These are phyloP conservation scores for Leccinum variicolor DNA, from an alignment of 768 basidiomycete genomes.

Conservation along the genomic window DNA sequence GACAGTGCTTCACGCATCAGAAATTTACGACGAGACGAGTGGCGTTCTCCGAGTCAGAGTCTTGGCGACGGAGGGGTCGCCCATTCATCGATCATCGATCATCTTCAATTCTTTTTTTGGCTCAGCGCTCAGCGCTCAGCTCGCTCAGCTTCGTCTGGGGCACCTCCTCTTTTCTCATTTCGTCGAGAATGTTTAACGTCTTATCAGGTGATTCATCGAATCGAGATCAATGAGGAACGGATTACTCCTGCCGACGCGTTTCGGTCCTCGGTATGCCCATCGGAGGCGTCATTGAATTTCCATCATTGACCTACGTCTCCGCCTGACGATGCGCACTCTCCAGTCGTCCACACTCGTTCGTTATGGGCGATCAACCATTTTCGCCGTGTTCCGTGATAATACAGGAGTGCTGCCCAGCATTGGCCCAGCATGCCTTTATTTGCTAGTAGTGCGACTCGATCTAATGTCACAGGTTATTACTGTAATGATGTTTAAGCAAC, in stretches of 20 bases:
- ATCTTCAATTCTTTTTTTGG: background rate
- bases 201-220: background rate
- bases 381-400: background rate
- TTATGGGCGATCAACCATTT: background rate
- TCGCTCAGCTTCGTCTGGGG: background rate
- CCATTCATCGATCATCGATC: no score
- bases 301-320: background rate
- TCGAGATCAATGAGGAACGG: background rate
- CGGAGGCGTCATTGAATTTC: background rate
- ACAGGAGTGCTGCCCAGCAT: background rate
- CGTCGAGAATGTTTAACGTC: background rate
- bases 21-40: background rate
- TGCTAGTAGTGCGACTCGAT: background rate
- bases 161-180: background rate
- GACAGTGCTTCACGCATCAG: background rate
- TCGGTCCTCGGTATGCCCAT: background rate
- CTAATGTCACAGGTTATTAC: slow-evolving; percentile 23
- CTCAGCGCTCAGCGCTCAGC: no score
- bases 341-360: background rate
- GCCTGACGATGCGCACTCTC: no score
- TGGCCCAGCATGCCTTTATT: background rate
- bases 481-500: slow-evolving; percentile 30
- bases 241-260: background rate
- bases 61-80: background rate
- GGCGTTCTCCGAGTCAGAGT: slow-evolving; percentile 1